Evolutionary conservation across 23 red algal genomes (phyloP), one percentile per base, ranked within the genome.

Genomic region (Agarophyton chilense): DNA sequence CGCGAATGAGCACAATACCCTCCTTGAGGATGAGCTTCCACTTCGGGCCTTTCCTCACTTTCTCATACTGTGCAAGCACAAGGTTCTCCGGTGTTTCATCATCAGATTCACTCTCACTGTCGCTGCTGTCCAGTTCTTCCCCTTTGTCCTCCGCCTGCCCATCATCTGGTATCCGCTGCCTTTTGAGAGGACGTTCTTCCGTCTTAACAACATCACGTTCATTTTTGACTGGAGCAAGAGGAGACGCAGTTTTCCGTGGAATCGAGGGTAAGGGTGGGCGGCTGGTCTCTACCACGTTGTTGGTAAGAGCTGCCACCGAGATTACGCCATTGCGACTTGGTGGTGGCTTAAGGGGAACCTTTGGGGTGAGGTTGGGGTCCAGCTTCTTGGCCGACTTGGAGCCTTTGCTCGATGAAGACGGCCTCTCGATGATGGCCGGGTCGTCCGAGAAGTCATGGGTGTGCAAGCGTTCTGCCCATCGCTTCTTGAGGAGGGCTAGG

Each of bases 11-110:
- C 38, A 91, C 86, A 60, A 95, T 87, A 46, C 93, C 87, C 39
- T 95, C 93, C 46, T 88, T 88, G 29, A 95, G 79, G 36, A 80
- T 83, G 43, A 95, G 65, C 86, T 95, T 95, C 93, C 93, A 95
- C 46, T 95, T 95, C 45, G 64, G 66, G 38, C 79, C 73, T 25
- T 89, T 84, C 80, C 66, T 87, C 13, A 95, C 93, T 18, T 76
- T 75, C 7, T 95, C 93, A 34, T 91, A 61, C 80, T 95, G 93
- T 13, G 93, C 93, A 21, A 95, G 70, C 24, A 95, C 87, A 31
- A 83, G 81, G 70, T 95, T 87, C 35, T 91, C 93, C 13, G 73
- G 47, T 2, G 86, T 54, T 75, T 94, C 92, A 32, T 82, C 83
- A 16, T 60, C 67, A 9, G 78, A 73, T n/a, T 86, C 83, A 40